Percentiles rank a stretch among this genome's conserved stretches.
phyloP scores from a whole-genome alignment of 768 basidiomycete species.

The Boletales sp. region DNA sequence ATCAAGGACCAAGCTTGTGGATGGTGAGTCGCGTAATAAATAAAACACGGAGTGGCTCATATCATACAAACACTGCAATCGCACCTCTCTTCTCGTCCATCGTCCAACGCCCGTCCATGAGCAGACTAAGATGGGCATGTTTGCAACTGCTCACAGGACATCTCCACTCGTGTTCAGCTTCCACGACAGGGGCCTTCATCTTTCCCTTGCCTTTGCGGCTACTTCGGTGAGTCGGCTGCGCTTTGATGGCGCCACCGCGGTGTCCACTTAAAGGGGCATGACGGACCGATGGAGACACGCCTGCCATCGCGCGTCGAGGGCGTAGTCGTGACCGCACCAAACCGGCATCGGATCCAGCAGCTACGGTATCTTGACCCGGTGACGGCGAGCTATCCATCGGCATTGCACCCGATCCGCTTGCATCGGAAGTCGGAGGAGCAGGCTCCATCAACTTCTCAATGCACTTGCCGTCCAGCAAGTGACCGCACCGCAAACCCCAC shows the following conservation, averaged over 20 bases:
- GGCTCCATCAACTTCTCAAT: slow-evolving; percentile 56
- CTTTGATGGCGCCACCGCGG: slow-evolving; percentile 1
- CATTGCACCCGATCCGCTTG: slow-evolving; percentile 9
- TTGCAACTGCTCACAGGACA: slow-evolving; percentile 65
- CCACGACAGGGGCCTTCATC: slow-evolving; percentile 33
- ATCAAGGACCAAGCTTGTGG: neutral
- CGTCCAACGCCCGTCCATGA: slow-evolving; percentile 56
- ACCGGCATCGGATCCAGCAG: slow-evolving; percentile 21
- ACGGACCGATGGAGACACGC: slow-evolving; percentile 2
- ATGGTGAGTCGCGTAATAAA: slow-evolving; percentile 16
- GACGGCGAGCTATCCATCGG: neutral
- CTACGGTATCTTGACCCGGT: slow-evolving; percentile 28
- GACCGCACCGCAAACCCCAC: slow-evolving; percentile 76
- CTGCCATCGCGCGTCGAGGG: slow-evolving; percentile 33
- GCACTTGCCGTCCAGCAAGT: slow-evolving; percentile 78
- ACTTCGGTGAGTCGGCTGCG: slow-evolving; percentile 6
- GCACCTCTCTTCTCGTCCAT: slow-evolving; percentile 47
- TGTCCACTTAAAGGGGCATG: slow-evolving; percentile 6
- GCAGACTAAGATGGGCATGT: slow-evolving; percentile 51
- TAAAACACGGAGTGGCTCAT: slow-evolving; percentile 7
- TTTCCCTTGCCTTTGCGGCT: slow-evolving; percentile 35
- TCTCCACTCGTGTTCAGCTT: slow-evolving; percentile 54
- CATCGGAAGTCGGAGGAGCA: slow-evolving; percentile 5
- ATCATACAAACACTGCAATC: slow-evolving; percentile 39
- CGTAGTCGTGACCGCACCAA: slow-evolving; percentile 60